phyloP scores from a whole-genome alignment of 805 yeast genomes.

The Teunomyces funiuensis region DNA sequence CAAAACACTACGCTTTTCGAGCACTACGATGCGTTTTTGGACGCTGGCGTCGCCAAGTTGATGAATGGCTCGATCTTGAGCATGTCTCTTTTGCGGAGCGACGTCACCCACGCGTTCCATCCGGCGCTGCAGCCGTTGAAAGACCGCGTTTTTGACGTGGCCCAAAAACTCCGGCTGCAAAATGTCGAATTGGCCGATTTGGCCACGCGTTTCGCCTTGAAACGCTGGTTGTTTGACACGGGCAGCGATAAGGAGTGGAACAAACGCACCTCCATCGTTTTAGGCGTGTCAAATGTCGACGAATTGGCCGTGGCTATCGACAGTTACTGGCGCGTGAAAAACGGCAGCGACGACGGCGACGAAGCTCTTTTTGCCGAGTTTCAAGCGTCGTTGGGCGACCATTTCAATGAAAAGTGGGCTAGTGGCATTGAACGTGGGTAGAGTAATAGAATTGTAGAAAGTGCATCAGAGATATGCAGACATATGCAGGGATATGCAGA shows the following conservation, averaged over 20 bases:
- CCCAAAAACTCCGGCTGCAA: constrained; percentile 35
- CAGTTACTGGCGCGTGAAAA: constrained; percentile 52
- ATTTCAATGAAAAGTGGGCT: constrained; percentile 66
- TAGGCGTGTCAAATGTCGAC: constrained; percentile 67
- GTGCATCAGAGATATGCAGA: not conserved
- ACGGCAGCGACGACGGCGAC: constrained; percentile 41
- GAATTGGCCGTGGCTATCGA: constrained; percentile 66
- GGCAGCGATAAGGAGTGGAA: constrained; percentile 22
- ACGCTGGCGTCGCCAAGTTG: constrained; percentile 57
- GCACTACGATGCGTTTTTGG: constrained; percentile 50
- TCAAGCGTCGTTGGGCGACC: constrained; percentile 47
- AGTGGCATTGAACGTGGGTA: constrained; percentile 28
- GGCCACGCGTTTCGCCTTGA: constrained; percentile 73
- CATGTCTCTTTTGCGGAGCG: constrained; percentile 79
- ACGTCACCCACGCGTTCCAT: constrained; percentile 70
- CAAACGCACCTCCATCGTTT: constrained; percentile 54
- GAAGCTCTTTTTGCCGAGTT: constrained; percentile 42
- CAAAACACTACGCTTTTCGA: constrained; percentile 63
- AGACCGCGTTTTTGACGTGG: constrained; percentile 48
- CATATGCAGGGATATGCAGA: not conserved
- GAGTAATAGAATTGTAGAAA: not conserved
- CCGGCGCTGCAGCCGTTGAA: constrained; percentile 69
- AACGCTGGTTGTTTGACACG: constrained; percentile 50
- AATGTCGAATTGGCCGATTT: constrained; percentile 74
- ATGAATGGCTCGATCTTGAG: constrained; percentile 83